Evolutionary conservation across 1,284 basidiomycete genomes (phyloP).

Genomic region (Ganoderma lucidum): DNA sequence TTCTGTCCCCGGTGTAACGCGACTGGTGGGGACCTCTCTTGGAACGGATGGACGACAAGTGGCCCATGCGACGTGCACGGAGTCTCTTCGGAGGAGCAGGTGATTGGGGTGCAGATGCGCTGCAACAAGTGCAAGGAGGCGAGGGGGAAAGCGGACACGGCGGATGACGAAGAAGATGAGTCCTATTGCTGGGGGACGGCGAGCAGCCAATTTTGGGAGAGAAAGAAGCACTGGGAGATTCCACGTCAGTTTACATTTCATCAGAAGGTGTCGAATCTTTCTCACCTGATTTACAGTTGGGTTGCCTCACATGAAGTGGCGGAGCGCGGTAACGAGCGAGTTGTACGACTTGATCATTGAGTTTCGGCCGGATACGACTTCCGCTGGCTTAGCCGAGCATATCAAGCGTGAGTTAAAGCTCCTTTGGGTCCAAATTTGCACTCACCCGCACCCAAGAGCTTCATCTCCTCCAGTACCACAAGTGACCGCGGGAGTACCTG

Average conservation of each 20-base stretch:
- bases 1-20: conserved; percentile 25
- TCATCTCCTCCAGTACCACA: neutral
- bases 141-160: neutral
- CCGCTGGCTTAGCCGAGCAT: neutral
- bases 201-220: conserved; percentile 1
- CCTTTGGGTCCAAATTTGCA: no score
- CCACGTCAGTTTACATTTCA: neutral
- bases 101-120: conserved; percentile 27
- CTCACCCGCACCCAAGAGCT: neutral
- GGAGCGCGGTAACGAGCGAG: neutral
- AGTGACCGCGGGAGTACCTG: neutral
- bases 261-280: neutral
- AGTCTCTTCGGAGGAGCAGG: conserved; percentile 22
- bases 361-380: neutral
- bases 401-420: neutral
- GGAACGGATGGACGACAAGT: conserved; percentile 24
- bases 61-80: conserved; percentile 30
- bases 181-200: conserved; percentile 8
- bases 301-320: neutral
- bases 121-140: conserved; percentile 24
- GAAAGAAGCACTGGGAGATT: conserved; percentile 4
- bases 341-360: neutral
- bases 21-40: neutral
- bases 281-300: neutral
- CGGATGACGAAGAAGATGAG: neutral